Conservation (phyloP, 192 early-diverging fungal species). For the Rhizoclosmatium sp. region DNA sequence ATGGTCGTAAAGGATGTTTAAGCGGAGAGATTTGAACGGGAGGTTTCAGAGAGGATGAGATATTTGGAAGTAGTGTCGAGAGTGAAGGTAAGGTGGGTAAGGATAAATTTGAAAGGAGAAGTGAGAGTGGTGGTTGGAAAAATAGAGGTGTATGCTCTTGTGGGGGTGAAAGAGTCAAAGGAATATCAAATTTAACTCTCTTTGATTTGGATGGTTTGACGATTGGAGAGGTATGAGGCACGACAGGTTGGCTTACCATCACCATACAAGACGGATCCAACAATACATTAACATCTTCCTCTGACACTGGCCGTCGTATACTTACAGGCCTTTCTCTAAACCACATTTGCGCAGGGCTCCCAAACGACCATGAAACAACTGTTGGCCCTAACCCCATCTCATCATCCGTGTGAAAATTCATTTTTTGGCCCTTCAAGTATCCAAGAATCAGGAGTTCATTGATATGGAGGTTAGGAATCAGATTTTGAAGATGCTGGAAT, state of each 20-base stretch:
- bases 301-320: neutral
- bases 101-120: neutral
- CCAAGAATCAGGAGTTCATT: constrained; percentile 29
- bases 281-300: neutral
- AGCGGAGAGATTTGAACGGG: too few species aligned
- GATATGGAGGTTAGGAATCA: constrained; percentile 8
- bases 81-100: neutral
- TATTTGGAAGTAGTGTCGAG: neutral
- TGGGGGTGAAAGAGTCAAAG: neutral
- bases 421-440: constrained; percentile 39
- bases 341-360: constrained; percentile 27
- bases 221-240: neutral
- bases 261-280: neutral
- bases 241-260: neutral
- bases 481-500: neutral
- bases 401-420: constrained; percentile 38
- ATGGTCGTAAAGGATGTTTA: too few species aligned
- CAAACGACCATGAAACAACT: constrained; percentile 35
- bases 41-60: too few species aligned
- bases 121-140: neutral
- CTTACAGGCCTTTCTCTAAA: constrained; percentile 19
- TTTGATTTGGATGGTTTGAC: neutral
- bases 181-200: neutral
- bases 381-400: constrained; percentile 19
- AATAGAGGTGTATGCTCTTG: neutral